These are phyloP conservation scores for Saccharomyces hybrid DNA, from an alignment of 1,139 yeast genomes.

Conservation along the genomic window DNA sequence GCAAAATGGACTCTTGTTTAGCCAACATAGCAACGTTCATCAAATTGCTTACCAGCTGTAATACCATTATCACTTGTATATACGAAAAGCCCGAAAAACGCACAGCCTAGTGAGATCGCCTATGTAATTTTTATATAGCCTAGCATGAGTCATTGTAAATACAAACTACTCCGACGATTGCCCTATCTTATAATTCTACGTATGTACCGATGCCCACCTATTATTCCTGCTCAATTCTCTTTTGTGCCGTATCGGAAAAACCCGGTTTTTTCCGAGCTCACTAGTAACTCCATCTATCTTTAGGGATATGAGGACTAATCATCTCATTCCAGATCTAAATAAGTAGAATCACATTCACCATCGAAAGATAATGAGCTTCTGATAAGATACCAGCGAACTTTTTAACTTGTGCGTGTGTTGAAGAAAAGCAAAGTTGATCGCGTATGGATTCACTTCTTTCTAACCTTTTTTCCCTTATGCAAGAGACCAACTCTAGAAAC, in stretches of 20 bases:
- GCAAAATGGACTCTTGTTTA: conserved; percentile 17
- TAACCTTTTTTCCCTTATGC: background rate
- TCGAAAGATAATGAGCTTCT: background rate
- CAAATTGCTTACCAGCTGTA: conserved; percentile 18
- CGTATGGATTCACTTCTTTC: background rate
- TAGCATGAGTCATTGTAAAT: background rate
- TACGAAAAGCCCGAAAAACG: conserved; percentile 20
- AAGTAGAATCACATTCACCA: background rate
- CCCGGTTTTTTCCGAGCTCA: background rate
- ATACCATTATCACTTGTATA: conserved; percentile 18
- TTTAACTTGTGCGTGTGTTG: background rate
- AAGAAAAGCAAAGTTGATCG: background rate
- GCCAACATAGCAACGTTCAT: conserved; percentile 15
- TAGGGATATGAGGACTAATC: background rate
- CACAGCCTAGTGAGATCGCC: background rate
- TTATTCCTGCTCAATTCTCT: background rate
- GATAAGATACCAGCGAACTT: background rate
- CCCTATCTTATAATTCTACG: too few species aligned
- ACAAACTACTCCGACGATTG: background rate
- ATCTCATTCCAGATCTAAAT: background rate
- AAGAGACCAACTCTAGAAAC: background rate
- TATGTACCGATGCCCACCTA: background rate
- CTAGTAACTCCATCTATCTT: background rate
- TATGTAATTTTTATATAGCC: background rate
- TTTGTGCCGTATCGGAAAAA: background rate